Conservation (phyloP, 2,329 filamentous ascomycete species). For the Didymella arachidicola region DNA sequence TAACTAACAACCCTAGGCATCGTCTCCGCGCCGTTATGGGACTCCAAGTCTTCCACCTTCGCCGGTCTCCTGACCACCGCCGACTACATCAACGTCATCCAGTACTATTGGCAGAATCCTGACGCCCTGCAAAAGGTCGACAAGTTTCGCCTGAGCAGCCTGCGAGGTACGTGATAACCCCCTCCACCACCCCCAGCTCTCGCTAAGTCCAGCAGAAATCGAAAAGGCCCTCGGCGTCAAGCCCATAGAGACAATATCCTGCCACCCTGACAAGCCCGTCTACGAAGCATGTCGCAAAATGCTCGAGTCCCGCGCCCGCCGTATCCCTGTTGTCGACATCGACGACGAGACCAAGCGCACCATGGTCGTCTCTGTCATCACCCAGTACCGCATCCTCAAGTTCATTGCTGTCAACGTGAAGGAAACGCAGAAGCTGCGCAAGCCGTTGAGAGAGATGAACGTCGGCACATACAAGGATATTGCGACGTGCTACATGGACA, state of each 20-base stretch:
- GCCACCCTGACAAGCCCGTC: constrained; percentile 86
- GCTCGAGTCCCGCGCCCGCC: constrained; percentile 89
- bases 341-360: constrained; percentile 93
- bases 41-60: constrained; percentile 90
- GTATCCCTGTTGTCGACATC: constrained; percentile 91
- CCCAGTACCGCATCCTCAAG: constrained; percentile 97
- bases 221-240: constrained; percentile 91
- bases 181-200: background rate
- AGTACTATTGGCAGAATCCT: constrained; percentile 98
- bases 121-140: constrained; percentile 89
- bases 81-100: constrained; percentile 98
- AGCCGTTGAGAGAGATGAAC: constrained; percentile 81
- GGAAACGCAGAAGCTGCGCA: constrained; percentile 87
- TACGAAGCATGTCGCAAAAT: constrained; percentile 96
- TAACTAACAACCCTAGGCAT: constrained; percentile 69
- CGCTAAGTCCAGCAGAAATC: constrained; percentile 70
- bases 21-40: constrained; percentile 96
- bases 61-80: constrained; percentile 93
- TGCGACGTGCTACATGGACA: constrained; percentile 85
- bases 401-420: constrained; percentile 96
- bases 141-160: constrained; percentile 88
- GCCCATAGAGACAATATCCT: constrained; percentile 94
- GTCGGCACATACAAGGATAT: constrained; percentile 85
- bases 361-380: constrained; percentile 95
- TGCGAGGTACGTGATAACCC: constrained; percentile 70